A percentile compares a stretch with the other conserved stretches of the same genome.
Conservation (phyloP, 208 protist species). For the Leishmania martiniquensis region DNA sequence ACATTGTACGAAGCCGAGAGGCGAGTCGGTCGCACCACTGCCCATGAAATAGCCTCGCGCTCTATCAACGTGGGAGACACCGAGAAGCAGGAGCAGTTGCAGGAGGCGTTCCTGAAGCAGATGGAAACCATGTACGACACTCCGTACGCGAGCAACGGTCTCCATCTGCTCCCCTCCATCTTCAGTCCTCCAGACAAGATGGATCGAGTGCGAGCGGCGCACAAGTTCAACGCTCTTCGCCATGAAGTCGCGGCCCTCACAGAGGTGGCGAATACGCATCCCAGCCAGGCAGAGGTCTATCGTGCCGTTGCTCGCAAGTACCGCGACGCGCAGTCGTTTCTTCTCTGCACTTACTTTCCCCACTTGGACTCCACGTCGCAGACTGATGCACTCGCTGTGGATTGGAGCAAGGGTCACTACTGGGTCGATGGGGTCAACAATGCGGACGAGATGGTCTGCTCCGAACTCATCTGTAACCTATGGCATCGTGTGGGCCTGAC, state of each 20-base stretch:
- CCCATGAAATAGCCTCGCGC: conserved; percentile 55
- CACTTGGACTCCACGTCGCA: conserved; percentile 32
- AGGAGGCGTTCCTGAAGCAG: conserved; percentile 30
- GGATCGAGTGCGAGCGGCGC: conserved; percentile 74
- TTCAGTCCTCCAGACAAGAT: conserved; percentile 87
- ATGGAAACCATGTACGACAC: conserved; percentile 47
- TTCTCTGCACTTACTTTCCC: conserved; percentile 66
- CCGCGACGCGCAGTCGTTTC: conserved; percentile 37
- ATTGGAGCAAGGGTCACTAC: conserved; percentile 51
- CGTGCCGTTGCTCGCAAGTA: conserved; percentile 39
- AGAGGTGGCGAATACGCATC: conserved; percentile 19
- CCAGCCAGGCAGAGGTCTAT: conserved; percentile 9
- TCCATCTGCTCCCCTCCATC: conserved; percentile 52
- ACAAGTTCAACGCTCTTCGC: conserved; percentile 64
- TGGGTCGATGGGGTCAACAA: conserved; percentile 70
- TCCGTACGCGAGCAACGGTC: conserved; percentile 57
- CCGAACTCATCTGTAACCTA: conserved; percentile 80
- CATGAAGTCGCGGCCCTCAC: conserved; percentile 48
- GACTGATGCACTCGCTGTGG: conserved; percentile 13
- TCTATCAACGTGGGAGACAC: conserved; percentile 35
- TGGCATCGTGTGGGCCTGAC: conserved; percentile 68
- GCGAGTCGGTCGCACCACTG: conserved; percentile 58
- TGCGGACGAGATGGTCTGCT: conserved; percentile 63
- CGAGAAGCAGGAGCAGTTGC: conserved; percentile 7
- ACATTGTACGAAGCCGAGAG: conserved; percentile 71